These are phyloP conservation scores for Rhododendron vialii DNA, from an alignment of 148 eudicot genomes.

Conservation along the genomic window DNA sequence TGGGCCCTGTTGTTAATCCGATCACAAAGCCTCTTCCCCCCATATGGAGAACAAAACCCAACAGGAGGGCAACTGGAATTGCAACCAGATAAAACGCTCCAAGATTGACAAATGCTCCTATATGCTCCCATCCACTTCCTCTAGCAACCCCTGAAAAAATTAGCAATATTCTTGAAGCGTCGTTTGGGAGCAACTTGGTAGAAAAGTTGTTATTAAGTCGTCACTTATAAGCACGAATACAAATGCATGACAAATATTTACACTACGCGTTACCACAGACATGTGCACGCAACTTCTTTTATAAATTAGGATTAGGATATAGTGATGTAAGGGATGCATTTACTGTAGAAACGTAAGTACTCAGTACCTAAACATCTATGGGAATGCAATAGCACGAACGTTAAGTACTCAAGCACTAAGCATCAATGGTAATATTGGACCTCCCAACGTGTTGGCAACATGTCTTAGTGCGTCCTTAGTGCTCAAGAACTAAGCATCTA, in stretches of 20 bases:
- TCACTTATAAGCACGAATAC: too few species aligned
- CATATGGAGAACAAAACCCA: slow-evolving; percentile 29
- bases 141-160: slow-evolving; percentile 20
- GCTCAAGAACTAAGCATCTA: too few species aligned
- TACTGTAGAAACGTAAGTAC: too few species aligned
- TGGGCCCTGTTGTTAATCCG: slow-evolving; percentile 31
- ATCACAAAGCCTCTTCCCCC: slow-evolving; percentile 41
- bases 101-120: slow-evolving; percentile 35
- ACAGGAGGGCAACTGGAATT: slow-evolving; percentile 24
- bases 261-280: background rate
- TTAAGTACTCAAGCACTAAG: too few species aligned
- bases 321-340: too few species aligned
- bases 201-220: background rate
- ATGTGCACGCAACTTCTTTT: background rate
- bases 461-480: too few species aligned
- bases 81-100: slow-evolving; percentile 27
- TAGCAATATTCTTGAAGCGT: too few species aligned
- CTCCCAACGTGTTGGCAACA: too few species aligned
- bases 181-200: background rate
- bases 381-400: too few species aligned
- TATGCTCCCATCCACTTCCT: slow-evolving; percentile 43
- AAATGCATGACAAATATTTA: background rate
- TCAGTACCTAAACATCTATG: too few species aligned
- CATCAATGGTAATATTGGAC: too few species aligned
- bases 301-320: too few species aligned